Conservation (phyloP, 1,139 yeast genomes). For the Suhomyces yuchorum region DNA sequence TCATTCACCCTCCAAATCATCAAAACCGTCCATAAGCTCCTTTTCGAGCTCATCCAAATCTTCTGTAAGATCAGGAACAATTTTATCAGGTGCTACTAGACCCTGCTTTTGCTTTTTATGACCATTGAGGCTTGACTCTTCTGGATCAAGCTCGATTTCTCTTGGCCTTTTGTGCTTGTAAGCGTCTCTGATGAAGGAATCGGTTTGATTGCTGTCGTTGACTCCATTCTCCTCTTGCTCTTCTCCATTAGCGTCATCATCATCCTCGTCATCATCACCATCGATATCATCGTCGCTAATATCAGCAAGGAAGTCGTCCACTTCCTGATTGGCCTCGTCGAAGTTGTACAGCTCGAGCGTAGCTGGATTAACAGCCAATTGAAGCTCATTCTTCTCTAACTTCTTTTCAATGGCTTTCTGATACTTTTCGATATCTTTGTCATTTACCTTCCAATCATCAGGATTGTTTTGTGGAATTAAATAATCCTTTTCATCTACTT, state of each 20-base stretch:
- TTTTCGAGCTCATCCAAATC: conserved; percentile 46
- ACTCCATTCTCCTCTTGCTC: conserved; percentile 15
- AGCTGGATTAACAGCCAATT: conserved; percentile 33
- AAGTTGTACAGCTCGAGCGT: conserved; percentile 48
- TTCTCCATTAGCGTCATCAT: conserved; percentile 23
- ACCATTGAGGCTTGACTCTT: conserved; percentile 16
- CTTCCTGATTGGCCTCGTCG: conserved; percentile 60
- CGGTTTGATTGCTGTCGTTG: conserved; percentile 13
- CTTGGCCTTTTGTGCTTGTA: conserved; percentile 30
- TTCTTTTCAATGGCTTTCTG: conserved; percentile 33
- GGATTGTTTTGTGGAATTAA: conserved; percentile 50
- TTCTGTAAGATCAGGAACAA: conserved; percentile 20
- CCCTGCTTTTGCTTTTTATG: conserved; percentile 18
- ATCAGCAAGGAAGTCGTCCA: conserved; percentile 61
- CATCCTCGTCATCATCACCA: conserved; percentile 42
- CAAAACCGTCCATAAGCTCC: conserved; percentile 50
- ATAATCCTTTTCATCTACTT: conserved; percentile 64
- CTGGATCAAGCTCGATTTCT: conserved; percentile 20
- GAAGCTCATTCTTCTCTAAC: conserved; percentile 17
- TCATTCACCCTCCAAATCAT: conserved; percentile 37
- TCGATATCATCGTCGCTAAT: conserved; percentile 53
- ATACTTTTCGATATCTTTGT: conserved; percentile 47
- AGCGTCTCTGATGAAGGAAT: conserved; percentile 38
- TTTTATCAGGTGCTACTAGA: conserved; percentile 14
- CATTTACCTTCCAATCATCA: conserved; percentile 44